Percentiles rank a stretch among this genome's conserved stretches.
phyloP scores from a whole-genome alignment of 2,329 filamentous ascomycete genomes.

The Cylindrodendrum hubeiense region DNA sequence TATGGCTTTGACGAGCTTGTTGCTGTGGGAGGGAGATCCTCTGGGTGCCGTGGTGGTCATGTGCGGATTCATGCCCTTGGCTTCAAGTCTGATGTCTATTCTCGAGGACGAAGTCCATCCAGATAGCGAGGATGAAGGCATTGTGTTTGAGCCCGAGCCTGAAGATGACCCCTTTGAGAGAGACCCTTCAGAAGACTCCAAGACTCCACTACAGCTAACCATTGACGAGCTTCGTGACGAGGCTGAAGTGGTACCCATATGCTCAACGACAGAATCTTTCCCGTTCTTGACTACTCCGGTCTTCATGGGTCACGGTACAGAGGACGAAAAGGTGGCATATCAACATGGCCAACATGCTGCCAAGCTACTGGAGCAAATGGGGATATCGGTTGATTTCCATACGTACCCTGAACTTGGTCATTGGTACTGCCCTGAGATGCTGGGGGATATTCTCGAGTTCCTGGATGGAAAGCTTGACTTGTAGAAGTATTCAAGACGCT shows the following conservation, averaged over 20 bases:
- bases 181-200: slow-evolving; percentile 8
- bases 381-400: slow-evolving; percentile 50
- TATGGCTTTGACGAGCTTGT: slow-evolving; percentile 54
- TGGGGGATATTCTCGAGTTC: slow-evolving; percentile 52
- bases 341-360: slow-evolving; percentile 50
- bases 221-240: slow-evolving; percentile 45
- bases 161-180: slow-evolving; percentile 39
- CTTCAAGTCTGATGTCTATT: slow-evolving; percentile 43
- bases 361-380: slow-evolving; percentile 50
- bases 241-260: slow-evolving; percentile 37
- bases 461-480: slow-evolving; percentile 26
- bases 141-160: slow-evolving; percentile 10
- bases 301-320: slow-evolving; percentile 59
- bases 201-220: slow-evolving; percentile 32
- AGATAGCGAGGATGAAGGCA: slow-evolving; percentile 4
- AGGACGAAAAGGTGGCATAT: slow-evolving; percentile 57
- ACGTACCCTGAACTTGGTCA: slow-evolving; percentile 58
- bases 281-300: slow-evolving; percentile 51
- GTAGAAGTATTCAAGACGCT: neutral
- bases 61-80: slow-evolving; percentile 61
- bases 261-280: neutral
- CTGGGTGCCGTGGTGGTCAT: slow-evolving; percentile 57
- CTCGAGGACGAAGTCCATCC: slow-evolving; percentile 15
- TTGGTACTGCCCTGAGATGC: slow-evolving; percentile 58
- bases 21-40: slow-evolving; percentile 57